Base-by-base conservation (phyloP, 2,329 filamentous ascomycete species). In the Cladosporium velox region DNA sequence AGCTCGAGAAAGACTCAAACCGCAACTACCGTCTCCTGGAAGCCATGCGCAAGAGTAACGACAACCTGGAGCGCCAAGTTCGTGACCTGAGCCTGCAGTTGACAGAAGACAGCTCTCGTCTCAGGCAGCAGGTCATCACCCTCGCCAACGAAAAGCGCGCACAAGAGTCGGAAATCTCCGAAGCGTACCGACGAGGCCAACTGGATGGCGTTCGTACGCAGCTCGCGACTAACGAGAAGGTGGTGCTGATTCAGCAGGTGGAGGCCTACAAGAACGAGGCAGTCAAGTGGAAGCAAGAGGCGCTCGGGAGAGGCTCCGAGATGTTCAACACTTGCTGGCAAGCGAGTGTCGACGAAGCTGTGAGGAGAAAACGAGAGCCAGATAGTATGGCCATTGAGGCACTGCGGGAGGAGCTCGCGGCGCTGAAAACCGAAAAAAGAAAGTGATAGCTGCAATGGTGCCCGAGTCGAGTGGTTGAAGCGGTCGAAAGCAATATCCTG, bases 281-380 rank as follows among this genome's bases (percentile, higher is more conserved):
- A 7, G 49, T 68, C 55, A 70, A 67, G 47, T 72, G 67, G 68
- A 68, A 62, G 41, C 26, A n/a, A 21, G 67, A 71, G 64, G 70
- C 71, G 4, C 62, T 70, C 67, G 52, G 68, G 3, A 15, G 51
- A 8, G 70, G 66, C 2, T 65, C 35, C 47, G 66, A 68, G 35
- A 62, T 67, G 10, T 61, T 72, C 34, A 69, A 54, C 34, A 35
- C 41, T 30, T 61, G 59, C n/a, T 72, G 69, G 67, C 67, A 70
- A 49, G 69, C 65, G 8, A 68, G 67, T 18, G 65, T 74, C 3
- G 70, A 73, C 47, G 67, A 71, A 54, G 70, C 71, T 57, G 68
- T 74, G 10, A 54, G 70, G 21, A 57, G 67, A 8, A 70, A 74
- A 55, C 61, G 71, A 18, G 63, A 69, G 55, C 70, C 69, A 44